Evolutionary conservation across 2,329 filamentous ascomycete genomes (phyloP).

Genomic region (Diplodia sapinea): DNA sequence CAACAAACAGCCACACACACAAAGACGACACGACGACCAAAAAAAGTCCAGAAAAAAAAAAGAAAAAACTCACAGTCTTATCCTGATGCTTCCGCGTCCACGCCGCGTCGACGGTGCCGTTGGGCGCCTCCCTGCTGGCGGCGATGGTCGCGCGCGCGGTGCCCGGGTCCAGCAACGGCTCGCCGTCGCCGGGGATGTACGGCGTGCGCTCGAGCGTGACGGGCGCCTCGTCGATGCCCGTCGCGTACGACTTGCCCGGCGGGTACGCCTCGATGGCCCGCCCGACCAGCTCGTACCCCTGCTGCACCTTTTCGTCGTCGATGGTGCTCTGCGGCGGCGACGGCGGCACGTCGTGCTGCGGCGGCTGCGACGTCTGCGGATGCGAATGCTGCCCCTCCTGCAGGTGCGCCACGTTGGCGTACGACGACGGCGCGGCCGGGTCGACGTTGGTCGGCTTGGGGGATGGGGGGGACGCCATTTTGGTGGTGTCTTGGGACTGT

Average conservation of each 20-base stretch:
- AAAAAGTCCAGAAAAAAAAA: no score
- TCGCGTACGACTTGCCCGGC: conserved; percentile 24
- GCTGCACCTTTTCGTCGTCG: conserved; percentile 17
- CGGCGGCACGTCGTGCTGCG: background rate
- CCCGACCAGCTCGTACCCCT: conserved; percentile 26
- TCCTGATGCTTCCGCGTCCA: conserved; percentile 49
- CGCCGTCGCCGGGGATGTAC: conserved; percentile 22
- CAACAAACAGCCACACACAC: conserved; percentile 10
- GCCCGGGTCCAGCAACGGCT: conserved; percentile 24
- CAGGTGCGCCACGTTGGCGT: conserved; percentile 24
- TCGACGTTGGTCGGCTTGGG: conserved; percentile 1
- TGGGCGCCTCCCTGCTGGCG: conserved; percentile 46
- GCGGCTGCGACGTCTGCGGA: background rate
- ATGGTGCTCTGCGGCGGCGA: conserved; percentile 15
- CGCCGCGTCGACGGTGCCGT: conserved; percentile 50
- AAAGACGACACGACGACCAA: no score
- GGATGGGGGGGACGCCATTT: background rate
- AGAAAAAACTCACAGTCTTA: conserved; percentile 39
- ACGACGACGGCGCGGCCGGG: background rate
- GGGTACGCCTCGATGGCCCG: conserved; percentile 13
- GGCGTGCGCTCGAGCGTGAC: conserved; percentile 20
- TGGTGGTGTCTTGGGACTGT: background rate
- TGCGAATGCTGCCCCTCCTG: background rate
- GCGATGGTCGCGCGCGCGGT: conserved; percentile 27
- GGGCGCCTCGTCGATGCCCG: conserved; percentile 17